Base-by-base conservation (phyloP, 2,329 filamentous ascomycete species). In the Exophiala sp. region DNA sequence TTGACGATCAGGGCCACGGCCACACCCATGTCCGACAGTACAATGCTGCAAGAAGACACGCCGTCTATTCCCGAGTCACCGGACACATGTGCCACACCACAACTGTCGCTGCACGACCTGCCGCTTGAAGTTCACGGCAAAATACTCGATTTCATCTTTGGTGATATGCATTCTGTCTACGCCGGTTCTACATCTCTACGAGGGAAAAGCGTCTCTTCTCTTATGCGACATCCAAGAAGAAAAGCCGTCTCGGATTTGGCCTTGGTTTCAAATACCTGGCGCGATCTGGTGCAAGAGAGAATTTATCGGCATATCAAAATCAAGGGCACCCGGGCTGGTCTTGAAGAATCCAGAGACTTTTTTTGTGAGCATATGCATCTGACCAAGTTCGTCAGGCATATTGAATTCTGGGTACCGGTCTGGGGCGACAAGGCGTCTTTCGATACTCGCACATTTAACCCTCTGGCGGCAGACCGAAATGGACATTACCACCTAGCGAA, bases 381-480 rank as follows among this genome's bases (percentile, higher is more conserved):
- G 5, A 77, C 80, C 16, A 62, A 71, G 7, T 83, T 88, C 61
- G 82, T 90, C 55, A 84, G 83, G 60, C 87, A 90, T 64, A 79
- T 89, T 55, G 87, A 90, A 69, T 77, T 89, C 39, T 90, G 87
- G 86, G 87, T 90, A 58, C 87, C 87, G 2, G 86, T 89, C 38
- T 90, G 77, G 71, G 76, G 78, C 12, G 72, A 87, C 63, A 79
- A 85, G 60, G 54, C 59, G 11, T 52, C 54, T 21, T 45, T 60
- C 8, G 54, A 56, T 18, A 41, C 52, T 33, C 51, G 47, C 11
- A 39, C 52, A 7, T 21, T 44, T 20, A 50, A 58, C 18, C 39
- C 54, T 36, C 38, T 56, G 8, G 52, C 29, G 21, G 54, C 57
- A 16, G 54, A 56, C 21, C 54, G 55, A 18, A 48, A 52, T 41